A percentile compares a stretch with the other conserved stretches of the same genome.
Evolutionary conservation across 179 eudicot species (phyloP).

Genomic region (Sideroxylon spinosum): DNA sequence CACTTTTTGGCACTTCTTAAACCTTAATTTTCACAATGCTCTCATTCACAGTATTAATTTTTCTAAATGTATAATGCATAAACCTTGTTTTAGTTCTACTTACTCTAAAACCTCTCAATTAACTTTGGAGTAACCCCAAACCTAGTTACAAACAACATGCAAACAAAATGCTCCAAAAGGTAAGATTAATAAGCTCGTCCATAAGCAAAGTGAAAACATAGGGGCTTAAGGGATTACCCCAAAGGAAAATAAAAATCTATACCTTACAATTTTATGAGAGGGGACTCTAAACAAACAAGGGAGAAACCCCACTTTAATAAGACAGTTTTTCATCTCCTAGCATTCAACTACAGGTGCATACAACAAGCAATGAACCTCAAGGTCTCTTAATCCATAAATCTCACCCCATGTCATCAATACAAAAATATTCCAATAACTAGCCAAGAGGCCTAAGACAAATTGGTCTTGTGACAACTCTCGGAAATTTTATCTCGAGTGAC

Average conservation of each 20-base stretch:
- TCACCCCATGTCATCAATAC: background rate
- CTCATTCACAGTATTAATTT: too few relatives aligned
- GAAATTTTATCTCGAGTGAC: background rate
- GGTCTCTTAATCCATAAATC: background rate
- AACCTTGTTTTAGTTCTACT: too few relatives aligned
- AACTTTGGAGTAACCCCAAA: too few relatives aligned
- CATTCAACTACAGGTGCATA: background rate
- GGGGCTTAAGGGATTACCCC: background rate
- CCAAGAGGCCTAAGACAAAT: background rate
- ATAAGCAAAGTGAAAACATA: background rate
- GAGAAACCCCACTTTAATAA: background rate
- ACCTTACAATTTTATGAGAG: background rate
- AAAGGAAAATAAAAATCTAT: background rate
- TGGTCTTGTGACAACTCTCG: background rate
- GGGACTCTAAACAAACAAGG: slow-evolving; percentile 3
- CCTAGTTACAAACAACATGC: too few relatives aligned
- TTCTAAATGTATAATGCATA: too few relatives aligned
- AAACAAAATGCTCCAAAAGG: too few relatives aligned
- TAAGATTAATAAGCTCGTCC: too few relatives aligned
- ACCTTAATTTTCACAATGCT: too few relatives aligned
- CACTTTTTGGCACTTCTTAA: too few relatives aligned
- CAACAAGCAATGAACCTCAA: background rate
- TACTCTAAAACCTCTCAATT: too few relatives aligned
- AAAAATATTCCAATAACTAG: background rate
- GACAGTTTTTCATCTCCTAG: background rate